Conservation (phyloP, 2,329 filamentous ascomycete species). For the Beauveria asiatica region DNA sequence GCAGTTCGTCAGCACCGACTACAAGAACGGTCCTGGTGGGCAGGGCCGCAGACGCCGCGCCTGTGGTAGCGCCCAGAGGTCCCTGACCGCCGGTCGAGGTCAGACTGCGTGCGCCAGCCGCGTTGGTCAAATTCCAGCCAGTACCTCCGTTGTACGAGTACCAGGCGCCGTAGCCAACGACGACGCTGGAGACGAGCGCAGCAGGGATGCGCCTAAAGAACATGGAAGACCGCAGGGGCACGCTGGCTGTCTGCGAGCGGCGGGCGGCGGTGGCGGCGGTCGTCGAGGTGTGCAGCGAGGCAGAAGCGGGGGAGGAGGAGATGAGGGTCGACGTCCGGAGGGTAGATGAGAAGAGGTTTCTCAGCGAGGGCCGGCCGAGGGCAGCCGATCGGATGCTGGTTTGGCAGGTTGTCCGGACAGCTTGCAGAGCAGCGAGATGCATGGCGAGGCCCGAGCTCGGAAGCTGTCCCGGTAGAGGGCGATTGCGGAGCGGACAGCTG, state of each 20-base stretch:
- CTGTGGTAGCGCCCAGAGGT: conserved; percentile 18
- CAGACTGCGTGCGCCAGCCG: conserved; percentile 32
- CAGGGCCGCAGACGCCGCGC: conserved; percentile 27
- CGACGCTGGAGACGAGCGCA: conserved; percentile 58
- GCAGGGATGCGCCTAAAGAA: conserved; percentile 60
- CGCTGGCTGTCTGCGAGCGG: conserved; percentile 27
- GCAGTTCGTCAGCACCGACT: conserved; percentile 83
- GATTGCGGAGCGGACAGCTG: background rate
- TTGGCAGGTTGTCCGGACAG: conserved; percentile 60
- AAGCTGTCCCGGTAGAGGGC: conserved; percentile 15
- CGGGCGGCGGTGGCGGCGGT: conserved; percentile 13
- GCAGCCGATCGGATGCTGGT: conserved; percentile 46
- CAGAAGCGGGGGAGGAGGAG: conserved; percentile 13
- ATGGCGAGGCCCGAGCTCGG: conserved; percentile 34
- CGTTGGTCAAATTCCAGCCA: conserved; percentile 24
- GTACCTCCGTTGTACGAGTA: conserved; percentile 52
- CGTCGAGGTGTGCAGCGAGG: conserved; percentile 15
- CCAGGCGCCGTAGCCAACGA: conserved; percentile 67
- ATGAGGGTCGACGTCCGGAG: conserved; percentile 17
- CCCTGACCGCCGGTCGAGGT: conserved; percentile 25
- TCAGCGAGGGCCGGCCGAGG: conserved; percentile 36
- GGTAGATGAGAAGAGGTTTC: background rate
- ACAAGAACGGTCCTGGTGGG: conserved; percentile 65
- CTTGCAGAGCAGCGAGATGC: conserved; percentile 64
- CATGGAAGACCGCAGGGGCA: conserved; percentile 62